Base-by-base conservation (phyloP, 352 stramenopile species). In the Phytophthora idaei region DNA sequence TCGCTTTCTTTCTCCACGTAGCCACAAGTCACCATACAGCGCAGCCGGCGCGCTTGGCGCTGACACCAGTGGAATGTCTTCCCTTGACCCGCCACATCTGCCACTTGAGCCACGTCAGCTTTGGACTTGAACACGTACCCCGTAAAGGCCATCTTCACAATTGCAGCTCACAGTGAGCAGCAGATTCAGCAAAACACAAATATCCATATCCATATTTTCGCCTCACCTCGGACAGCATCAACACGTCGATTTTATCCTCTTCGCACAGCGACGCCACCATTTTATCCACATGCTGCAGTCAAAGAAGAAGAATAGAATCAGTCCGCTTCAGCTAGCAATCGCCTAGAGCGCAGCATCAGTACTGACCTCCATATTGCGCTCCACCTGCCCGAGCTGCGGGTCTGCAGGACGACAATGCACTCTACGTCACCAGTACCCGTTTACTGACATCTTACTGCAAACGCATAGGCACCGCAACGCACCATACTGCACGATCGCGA, bases 401-500 rank as follows among this genome's bases (percentile, higher is more conserved):
- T 94, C 87, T 93, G 21, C 12, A 64, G 59, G 3, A 25, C 17
- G 44, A 7, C 12, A 50, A 29, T 58, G 21, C 2, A 45, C 27
- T 37, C 11, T 3, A 45, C 32, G 61, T 6, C 36, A 29, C 57
- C 29, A 41, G 29, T 14, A 47, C 9, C 9, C 21, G 8, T 31
- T 12, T 11, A 63, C 0, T 45, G 17, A 17, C 53, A 15, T 32
- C 28, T 46, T 11, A 57, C 14, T 32, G 28, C 17, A 57, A 14
- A 6, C 36, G 3, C 36, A 8, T 11, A 14, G 4, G 10, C 10
- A 28, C 42, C 9, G 15, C 28, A 54, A 47, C 81, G 61, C 61
- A 93, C 85, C 85, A 78, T 90, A 93, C 69, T 94, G 84, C 28
- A 94, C 81, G 67, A 94, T 92, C 52, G 71, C 85, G 36, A 91